Evolutionary conservation across 495 filamentous ascomycete species (phyloP).

Genomic region (Penicillium argentinense): DNA sequence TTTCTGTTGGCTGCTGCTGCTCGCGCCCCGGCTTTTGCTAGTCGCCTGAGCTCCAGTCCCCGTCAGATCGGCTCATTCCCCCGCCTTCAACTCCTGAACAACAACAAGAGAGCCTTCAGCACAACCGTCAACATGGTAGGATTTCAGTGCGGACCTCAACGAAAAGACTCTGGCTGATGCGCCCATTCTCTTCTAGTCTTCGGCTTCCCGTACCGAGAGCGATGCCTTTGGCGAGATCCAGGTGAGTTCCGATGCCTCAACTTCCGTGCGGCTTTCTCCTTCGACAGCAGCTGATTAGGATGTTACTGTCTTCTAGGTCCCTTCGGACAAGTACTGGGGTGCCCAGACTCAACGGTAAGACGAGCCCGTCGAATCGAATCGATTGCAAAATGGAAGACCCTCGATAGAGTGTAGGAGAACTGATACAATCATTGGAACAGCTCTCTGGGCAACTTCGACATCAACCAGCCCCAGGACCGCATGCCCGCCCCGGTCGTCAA

Average conservation of each 20-base stretch:
- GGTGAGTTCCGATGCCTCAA: constrained; percentile 32
- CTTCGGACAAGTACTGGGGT: constrained; percentile 96
- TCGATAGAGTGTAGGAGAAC: constrained; percentile 1
- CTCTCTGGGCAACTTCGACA: constrained; percentile 94
- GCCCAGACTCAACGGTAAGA: constrained; percentile 89
- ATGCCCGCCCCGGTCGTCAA: constrained; percentile 92
- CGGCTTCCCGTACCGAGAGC: constrained; percentile 68
- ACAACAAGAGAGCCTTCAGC: constrained; percentile 44
- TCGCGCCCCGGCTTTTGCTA: constrained; percentile 31
- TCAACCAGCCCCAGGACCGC: constrained; percentile 98
- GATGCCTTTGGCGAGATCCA: constrained; percentile 97
- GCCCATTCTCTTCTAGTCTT: constrained; percentile 31
- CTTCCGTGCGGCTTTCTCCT: neutral
- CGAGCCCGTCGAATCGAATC: constrained; percentile 7
- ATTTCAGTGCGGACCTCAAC: neutral
- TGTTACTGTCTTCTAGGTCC: constrained; percentile 56
- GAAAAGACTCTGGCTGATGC: constrained; percentile 6
- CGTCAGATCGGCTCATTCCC: constrained; percentile 37
- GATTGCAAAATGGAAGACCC: too few relatives aligned
- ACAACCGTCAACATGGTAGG: constrained; percentile 47
- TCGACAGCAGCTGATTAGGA: constrained; percentile 19
- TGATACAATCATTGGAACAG: constrained; percentile 35
- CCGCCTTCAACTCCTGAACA: constrained; percentile 43
- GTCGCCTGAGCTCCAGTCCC: constrained; percentile 37
- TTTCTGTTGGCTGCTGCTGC: constrained; percentile 28